Base-by-base conservation (phyloP, 2,329 filamentous ascomycete species). In the Cercospora canescens region DNA sequence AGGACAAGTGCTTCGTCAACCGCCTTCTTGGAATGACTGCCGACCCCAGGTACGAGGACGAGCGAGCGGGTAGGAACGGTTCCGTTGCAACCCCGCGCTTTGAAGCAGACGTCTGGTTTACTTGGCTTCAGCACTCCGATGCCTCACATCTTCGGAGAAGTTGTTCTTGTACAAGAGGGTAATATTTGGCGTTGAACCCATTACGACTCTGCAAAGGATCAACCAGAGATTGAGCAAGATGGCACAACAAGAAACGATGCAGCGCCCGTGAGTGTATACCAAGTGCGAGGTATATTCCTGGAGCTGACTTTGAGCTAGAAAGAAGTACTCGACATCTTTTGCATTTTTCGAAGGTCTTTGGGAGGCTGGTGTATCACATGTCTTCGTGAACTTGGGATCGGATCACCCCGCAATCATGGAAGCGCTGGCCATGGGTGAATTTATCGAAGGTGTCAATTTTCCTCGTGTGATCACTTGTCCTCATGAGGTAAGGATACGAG, bases 321-420 rank as follows among this genome's bases (percentile, higher is more conserved):
- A 48, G 41, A 48, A 48, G 41, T 48, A 48, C 41, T 48, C 41
- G 41, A 24, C 41, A 16, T 48, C 41, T 48, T 48, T 48, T 16
- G 41, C 41, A 18, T 48, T 48, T 16, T 48, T 48, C 9, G 41
- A 48, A 48, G 41, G 41, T 16, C 41, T 48, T 16, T 56, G 52
- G 52, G 52, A 81, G 76, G 86, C 86, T 41, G 86, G 86, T 18
- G 81, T 88, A 52, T 84, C 84, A 39, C 83, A 88, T 75, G 85
- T 85, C 78, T 86, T 88, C 72, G 88, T 90, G 65, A 91, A 91
- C 74, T 81, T 91, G 32, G 89, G 89, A n/a, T 88, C 86, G 26
- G 88, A 91, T 71, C 88, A 94, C 74, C 91, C 91, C 2, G 89
- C 88, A 18, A 91, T 94, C 75, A 88, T 94, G 35, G 91, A 94